A percentile compares a stretch with the other conserved stretches of the same genome.
Conservation (phyloP, 2,329 filamentous ascomycete genomes). For the Aspergillus luchuensis region DNA sequence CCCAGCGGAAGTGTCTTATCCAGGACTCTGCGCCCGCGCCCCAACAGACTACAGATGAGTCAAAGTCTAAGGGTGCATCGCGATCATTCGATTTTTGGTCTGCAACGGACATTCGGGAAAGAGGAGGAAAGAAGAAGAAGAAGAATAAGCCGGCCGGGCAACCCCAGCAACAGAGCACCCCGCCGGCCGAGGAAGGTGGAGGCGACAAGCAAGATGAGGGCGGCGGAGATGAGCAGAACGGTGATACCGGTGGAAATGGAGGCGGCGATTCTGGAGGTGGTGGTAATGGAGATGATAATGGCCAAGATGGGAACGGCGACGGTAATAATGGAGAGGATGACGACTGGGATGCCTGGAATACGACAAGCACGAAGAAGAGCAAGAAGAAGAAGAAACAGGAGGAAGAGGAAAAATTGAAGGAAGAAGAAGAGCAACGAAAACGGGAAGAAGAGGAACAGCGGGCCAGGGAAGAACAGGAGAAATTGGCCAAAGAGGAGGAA, state of each 20-base stretch:
- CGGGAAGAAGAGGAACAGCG: slow-evolving; percentile 30
- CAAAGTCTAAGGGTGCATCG: slow-evolving; percentile 10
- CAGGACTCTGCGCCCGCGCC: slow-evolving; percentile 17
- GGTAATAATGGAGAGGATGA: slow-evolving; percentile 42
- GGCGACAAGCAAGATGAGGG: slow-evolving; percentile 20
- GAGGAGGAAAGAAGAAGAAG: slow-evolving; percentile 37
- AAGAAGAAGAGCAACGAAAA: slow-evolving; percentile 31
- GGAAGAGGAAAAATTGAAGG: slow-evolving; percentile 29
- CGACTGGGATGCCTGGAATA: slow-evolving; percentile 43
- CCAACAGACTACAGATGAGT: slow-evolving; percentile 3
- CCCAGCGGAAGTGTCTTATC: slow-evolving; percentile 23
- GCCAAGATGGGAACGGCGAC: slow-evolving; percentile 34
- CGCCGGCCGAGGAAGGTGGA: slow-evolving; percentile 24
- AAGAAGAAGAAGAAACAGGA: slow-evolving; percentile 40
- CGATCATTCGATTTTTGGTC: slow-evolving; percentile 29
- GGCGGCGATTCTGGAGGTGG: slow-evolving; percentile 41
- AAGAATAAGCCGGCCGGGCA: slow-evolving; percentile 25
- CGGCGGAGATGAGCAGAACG: slow-evolving; percentile 16
- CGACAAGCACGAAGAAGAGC: slow-evolving; percentile 35
- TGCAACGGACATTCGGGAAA: slow-evolving; percentile 34
- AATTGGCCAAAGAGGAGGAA: slow-evolving; percentile 36
- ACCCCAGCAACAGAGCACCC: slow-evolving; percentile 17
- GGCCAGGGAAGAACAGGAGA: slow-evolving; percentile 31
- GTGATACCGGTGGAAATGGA: slow-evolving; percentile 41
- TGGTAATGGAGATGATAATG: slow-evolving; percentile 36